phyloP scores from a whole-genome alignment of 257 asterid genomes.

The Fraxinus anomala region DNA sequence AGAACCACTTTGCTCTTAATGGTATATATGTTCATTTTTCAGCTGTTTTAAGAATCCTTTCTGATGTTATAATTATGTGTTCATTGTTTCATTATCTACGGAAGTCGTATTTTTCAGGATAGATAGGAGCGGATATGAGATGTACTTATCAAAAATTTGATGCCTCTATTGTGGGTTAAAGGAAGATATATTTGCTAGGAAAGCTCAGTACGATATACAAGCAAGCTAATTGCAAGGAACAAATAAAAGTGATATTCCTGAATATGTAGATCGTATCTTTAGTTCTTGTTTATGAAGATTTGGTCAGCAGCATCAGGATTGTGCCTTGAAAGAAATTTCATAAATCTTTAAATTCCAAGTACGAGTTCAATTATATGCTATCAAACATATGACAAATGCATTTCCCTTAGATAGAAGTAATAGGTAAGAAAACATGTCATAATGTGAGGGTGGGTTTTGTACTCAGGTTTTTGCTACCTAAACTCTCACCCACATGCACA shows the following conservation, averaged over 20 bases:
- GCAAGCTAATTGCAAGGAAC: background rate
- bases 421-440: background rate
- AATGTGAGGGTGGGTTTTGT: background rate
- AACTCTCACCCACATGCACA: background rate
- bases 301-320: background rate
- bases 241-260: background rate
- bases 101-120: background rate
- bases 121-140: background rate
- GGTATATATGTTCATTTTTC: conserved; percentile 41
- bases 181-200: background rate
- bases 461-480: background rate
- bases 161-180: background rate
- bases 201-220: background rate
- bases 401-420: background rate
- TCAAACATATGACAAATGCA: background rate
- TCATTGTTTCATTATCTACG: background rate
- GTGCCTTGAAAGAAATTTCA: background rate
- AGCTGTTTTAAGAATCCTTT: background rate
- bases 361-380: background rate
- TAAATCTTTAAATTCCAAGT: background rate
- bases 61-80: background rate
- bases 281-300: background rate
- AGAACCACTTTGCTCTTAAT: conserved; percentile 58
- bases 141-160: background rate
- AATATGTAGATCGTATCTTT: background rate